Evolutionary conservation across 768 basidiomycete species (phyloP).

Genomic region (Galerina sulciceps): DNA sequence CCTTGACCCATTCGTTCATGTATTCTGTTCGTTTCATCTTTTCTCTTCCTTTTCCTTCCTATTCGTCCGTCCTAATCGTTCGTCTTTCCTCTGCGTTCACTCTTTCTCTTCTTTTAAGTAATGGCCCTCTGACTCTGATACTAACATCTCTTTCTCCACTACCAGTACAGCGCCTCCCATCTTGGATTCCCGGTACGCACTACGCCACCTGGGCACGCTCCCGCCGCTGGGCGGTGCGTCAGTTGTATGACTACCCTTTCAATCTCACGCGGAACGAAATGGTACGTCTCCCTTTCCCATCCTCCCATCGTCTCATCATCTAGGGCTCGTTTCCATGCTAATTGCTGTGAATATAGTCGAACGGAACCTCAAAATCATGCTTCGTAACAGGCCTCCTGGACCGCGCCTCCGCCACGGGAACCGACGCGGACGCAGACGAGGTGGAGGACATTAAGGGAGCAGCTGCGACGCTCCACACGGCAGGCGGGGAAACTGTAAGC

Average conservation of each 20-base stretch:
- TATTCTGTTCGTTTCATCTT: too few species aligned
- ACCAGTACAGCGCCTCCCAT: background rate
- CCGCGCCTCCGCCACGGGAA: background rate
- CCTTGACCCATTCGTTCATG: too few species aligned
- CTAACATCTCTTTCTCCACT: slow-evolving; percentile 30
- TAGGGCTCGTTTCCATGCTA: background rate
- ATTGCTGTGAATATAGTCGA: background rate
- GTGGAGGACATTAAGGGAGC: slow-evolving; percentile 24
- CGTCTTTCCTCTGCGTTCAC: too few species aligned
- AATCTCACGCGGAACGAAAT: slow-evolving; percentile 60
- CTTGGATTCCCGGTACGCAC: background rate
- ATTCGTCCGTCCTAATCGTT: too few species aligned
- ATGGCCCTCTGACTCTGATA: too few species aligned
- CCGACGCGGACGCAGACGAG: background rate
- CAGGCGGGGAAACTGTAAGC: slow-evolving; percentile 39
- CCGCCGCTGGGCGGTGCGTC: slow-evolving; percentile 27
- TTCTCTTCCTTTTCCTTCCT: too few species aligned
- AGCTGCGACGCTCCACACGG: slow-evolving; percentile 37
- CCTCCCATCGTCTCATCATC: too few species aligned
- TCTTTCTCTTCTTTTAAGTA: too few species aligned
- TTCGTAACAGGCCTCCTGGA: background rate
- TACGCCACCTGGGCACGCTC: background rate
- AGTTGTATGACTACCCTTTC: slow-evolving; percentile 56
- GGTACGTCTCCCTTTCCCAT: slow-evolving; percentile 35
- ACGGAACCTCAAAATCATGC: background rate